Conservation (phyloP, 768 basidiomycete species). For the Kwoniella shandongensis region DNA sequence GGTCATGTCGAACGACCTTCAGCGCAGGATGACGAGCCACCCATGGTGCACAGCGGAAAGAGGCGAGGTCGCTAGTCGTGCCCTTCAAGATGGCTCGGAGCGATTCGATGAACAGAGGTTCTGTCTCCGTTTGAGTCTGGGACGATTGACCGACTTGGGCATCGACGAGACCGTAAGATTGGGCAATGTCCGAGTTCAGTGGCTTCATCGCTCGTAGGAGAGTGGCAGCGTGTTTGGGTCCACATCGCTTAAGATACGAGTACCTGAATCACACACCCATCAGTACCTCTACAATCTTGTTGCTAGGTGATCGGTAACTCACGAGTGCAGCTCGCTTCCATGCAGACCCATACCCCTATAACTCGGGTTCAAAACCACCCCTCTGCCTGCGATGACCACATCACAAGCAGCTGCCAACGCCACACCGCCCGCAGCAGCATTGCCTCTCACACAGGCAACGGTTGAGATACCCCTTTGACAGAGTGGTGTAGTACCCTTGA, state of each 20-base stretch:
- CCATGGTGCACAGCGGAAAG: conserved; percentile 36
- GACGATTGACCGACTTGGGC: conserved; percentile 27
- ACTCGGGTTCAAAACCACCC: conserved; percentile 43
- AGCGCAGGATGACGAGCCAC: not conserved
- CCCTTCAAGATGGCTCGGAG: conserved; percentile 13
- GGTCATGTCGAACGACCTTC: not conserved
- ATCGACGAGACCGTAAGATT: conserved; percentile 32
- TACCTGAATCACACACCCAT: conserved; percentile 13
- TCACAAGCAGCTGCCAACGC: conserved; percentile 46
- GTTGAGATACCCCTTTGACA: conserved; percentile 39
- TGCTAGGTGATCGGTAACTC: conserved; percentile 11
- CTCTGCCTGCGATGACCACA: conserved; percentile 30
- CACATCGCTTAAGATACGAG: conserved; percentile 38
- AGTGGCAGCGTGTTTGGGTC: conserved; percentile 19
- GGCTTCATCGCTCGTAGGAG: conserved; percentile 39
- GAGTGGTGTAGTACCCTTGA: conserved; percentile 21
- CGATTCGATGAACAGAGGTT: conserved; percentile 12
- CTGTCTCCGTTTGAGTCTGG: conserved; percentile 19
- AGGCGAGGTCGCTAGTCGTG: conserved; percentile 9
- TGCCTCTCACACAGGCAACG: conserved; percentile 44
- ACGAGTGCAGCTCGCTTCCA: conserved; percentile 48
- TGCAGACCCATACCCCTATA: conserved; percentile 47
- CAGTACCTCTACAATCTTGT: not conserved
- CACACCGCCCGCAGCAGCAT: conserved; percentile 48
- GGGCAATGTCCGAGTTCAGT: conserved; percentile 23